Percentiles rank a stretch among this genome's conserved stretches.
phyloP scores from a whole-genome alignment of 805 yeast genomes.

The Metschnikowia proteae region DNA sequence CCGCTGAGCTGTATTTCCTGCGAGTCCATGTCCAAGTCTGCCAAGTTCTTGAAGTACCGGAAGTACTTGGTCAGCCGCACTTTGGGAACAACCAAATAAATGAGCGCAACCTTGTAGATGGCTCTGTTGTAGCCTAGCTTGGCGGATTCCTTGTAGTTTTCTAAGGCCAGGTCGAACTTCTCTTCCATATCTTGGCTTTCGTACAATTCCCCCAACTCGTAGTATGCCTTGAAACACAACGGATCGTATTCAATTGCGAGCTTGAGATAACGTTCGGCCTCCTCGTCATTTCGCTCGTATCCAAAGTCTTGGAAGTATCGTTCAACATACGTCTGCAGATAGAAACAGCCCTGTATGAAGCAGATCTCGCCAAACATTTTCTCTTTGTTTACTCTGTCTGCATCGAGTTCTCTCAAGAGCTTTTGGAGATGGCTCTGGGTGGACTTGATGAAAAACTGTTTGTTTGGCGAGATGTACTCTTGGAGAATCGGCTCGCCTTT shows the following conservation, averaged over 20 bases:
- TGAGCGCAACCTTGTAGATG: slow-evolving; percentile 38
- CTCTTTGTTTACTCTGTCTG: slow-evolving; percentile 11
- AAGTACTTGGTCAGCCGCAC: slow-evolving; percentile 34
- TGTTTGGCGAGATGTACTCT: slow-evolving; percentile 30
- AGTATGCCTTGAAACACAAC: slow-evolving; percentile 31
- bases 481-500: slow-evolving; percentile 35
- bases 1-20: slow-evolving; percentile 33
- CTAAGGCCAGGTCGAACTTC: slow-evolving; percentile 31
- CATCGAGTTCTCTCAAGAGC: slow-evolving; percentile 31
- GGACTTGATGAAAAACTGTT: slow-evolving; percentile 36
- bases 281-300: slow-evolving; percentile 24
- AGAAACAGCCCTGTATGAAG: slow-evolving; percentile 35
- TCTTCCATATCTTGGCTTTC: slow-evolving; percentile 31
- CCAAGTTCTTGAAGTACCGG: slow-evolving; percentile 33
- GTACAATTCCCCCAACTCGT: slow-evolving; percentile 37
- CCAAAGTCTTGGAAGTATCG: slow-evolving; percentile 36
- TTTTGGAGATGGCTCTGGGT: slow-evolving; percentile 35
- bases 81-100: slow-evolving; percentile 33
- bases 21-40: slow-evolving; percentile 33
- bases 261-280: slow-evolving; percentile 30
- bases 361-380: slow-evolving; percentile 30
- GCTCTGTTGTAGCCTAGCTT: slow-evolving; percentile 43
- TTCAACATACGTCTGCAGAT: slow-evolving; percentile 31
- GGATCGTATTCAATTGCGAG: slow-evolving; percentile 32
- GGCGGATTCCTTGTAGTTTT: slow-evolving; percentile 35